These are phyloP conservation scores for Dactylellina leptospora DNA, from an alignment of 2,329 filamentous ascomycete species.

Conservation along the genomic window DNA sequence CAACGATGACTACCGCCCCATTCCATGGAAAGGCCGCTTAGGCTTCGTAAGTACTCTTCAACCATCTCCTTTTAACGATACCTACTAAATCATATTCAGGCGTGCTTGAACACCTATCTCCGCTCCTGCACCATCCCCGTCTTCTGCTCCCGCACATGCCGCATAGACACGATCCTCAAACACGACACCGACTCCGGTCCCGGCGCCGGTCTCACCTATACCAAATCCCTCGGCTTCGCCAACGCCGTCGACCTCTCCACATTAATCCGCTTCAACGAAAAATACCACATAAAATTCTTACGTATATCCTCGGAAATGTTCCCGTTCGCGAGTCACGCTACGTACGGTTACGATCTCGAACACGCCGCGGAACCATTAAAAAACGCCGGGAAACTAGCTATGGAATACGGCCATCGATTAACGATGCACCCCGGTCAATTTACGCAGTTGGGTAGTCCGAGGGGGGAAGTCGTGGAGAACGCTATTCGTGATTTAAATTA, in stretches of 20 bases:
- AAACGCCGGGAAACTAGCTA: conserved; percentile 78
- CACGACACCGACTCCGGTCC: conserved; percentile 67
- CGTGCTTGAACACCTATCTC: conserved; percentile 91
- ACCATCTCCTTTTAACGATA: not conserved
- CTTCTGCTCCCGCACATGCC: conserved; percentile 89
- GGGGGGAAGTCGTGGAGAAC: conserved; percentile 76
- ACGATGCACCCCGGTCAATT: conserved; percentile 93
- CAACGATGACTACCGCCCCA: conserved; percentile 81
- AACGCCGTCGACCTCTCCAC: conserved; percentile 86
- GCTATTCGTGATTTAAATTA: conserved; percentile 85
- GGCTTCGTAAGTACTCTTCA: conserved; percentile 74
- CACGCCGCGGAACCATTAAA: conserved; percentile 82
- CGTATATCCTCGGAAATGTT: conserved; percentile 96
- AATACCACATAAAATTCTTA: conserved; percentile 90
- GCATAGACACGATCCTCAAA: conserved; percentile 87
- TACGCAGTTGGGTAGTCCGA: conserved; percentile 87
- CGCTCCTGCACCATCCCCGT: conserved; percentile 81
- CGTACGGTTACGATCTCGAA: conserved; percentile 84
- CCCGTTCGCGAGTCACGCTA: conserved; percentile 87
- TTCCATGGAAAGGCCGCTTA: conserved; percentile 88
- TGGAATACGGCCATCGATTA: conserved; percentile 80
- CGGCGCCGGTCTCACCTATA: conserved; percentile 68
- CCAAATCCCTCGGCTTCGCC: conserved; percentile 78
- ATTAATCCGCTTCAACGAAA: conserved; percentile 90
- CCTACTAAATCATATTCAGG: conserved; percentile 62